Conservation (phyloP, 2,329 filamentous ascomycete species). For the Pseudogymnoascus sp. region DNA sequence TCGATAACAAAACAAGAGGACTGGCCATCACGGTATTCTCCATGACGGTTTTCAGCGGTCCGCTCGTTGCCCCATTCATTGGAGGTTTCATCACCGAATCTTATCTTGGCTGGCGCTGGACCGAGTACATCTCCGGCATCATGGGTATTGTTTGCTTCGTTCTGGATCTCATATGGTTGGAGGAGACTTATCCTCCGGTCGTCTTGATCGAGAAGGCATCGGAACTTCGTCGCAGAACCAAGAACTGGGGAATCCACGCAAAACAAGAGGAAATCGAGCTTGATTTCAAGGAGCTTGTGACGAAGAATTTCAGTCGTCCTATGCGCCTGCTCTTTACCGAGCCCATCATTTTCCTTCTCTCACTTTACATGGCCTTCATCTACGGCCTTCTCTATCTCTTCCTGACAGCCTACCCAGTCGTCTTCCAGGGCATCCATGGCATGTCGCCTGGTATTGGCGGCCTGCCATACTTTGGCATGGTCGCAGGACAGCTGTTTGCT, state of each 20-base stretch:
- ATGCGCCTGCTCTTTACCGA: constrained; percentile 49
- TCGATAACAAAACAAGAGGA: constrained; percentile 53
- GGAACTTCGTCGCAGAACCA: constrained; percentile 52
- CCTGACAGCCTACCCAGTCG: constrained; percentile 73
- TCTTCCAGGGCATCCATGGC: constrained; percentile 65
- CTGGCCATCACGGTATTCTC: constrained; percentile 49
- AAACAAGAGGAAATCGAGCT: constrained; percentile 65
- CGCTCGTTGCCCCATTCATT: constrained; percentile 58
- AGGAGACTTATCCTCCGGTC: constrained; percentile 62
- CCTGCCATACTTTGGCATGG: constrained; percentile 79
- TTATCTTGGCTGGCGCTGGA: constrained; percentile 65
- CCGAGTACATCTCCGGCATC: constrained; percentile 53
- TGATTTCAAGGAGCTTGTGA: constrained; percentile 52
- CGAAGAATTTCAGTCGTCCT: constrained; percentile 39
- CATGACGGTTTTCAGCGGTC: constrained; percentile 57
- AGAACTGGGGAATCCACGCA: constrained; percentile 63
- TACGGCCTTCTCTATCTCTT: constrained; percentile 78
- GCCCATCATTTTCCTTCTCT: constrained; percentile 59
- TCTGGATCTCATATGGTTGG: constrained; percentile 52
- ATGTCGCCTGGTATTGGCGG: constrained; percentile 63
- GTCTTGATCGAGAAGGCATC: constrained; percentile 54
- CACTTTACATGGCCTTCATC: constrained; percentile 66
- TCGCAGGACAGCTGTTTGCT: constrained; percentile 61
- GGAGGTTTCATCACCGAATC: constrained; percentile 58
- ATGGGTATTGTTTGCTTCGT: constrained; percentile 54